Base-by-base conservation (phyloP, 495 filamentous ascomycete species). In the Glonium stellatum region DNA sequence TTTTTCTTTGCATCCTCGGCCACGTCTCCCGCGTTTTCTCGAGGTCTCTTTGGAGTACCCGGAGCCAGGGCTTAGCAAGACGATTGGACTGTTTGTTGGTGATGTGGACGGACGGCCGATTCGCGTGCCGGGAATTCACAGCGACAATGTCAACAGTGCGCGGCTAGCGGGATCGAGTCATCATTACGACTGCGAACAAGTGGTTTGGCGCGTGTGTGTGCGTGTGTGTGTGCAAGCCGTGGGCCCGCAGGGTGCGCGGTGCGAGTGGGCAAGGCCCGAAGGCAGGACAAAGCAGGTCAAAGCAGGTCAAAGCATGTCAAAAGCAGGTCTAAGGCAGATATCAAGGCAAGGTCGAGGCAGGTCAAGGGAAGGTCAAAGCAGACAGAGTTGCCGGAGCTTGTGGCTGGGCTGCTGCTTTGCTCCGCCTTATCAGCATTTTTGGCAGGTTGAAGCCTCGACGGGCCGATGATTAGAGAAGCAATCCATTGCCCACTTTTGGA, bases 101-200 rank as follows among this genome's bases (percentile, higher is more conserved):
- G 18, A 11, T 15, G 13, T 18, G 39, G 36, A 15, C 36, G 8
- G 36, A 15, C 39, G 18, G 39, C 39, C 39, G 12, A 18, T 44
- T 18, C 2, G 18, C 12, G 39, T 23, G 21, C 21, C 44, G 44
- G 18, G 11, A 6, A 12, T 52, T 50, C 31, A 52, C n/a, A n/a
- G n/a, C n/a, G n/a, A n/a, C n/a, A 59, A 37, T 31, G 27, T 42
- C 18, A 35, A 39, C n/a, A 46, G 41, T 52, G 56, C 55, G 64
- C 64, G 64, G 60, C 60, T 67, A 63, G 42, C 55, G 34, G 63
- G 59, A 50, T 62, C 63, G 59, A 66, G 62, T 62, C 63, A 66
- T 27, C 18, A 52, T 27, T 10, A 52, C 15, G 21, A 10, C 44
- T 62, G 59, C 63, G 58, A 66, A 62, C 63, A 48, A 48, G 22